These are phyloP conservation scores for Ochetophila trinervis DNA, from an alignment of 306 rosid genomes.

Conservation along the genomic window DNA sequence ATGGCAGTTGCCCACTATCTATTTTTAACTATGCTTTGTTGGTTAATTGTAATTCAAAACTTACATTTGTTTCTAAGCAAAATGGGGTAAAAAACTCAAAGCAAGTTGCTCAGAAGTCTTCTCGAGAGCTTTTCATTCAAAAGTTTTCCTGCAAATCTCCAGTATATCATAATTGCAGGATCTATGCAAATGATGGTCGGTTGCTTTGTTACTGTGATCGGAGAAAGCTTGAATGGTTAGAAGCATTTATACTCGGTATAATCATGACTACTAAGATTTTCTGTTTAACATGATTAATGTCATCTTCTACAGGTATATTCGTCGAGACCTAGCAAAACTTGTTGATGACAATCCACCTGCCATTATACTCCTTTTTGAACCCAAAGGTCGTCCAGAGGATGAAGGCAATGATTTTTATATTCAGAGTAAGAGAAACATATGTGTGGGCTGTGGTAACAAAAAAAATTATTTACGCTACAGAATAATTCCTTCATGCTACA, in stretches of 20 bases:
- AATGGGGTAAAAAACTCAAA: conserved; percentile 43
- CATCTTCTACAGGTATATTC: conserved; percentile 64
- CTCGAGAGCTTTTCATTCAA: conserved; percentile 85
- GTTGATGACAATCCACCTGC: conserved; percentile 81
- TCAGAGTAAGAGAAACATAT: conserved; percentile 89
- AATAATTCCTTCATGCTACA: conserved; percentile 94
- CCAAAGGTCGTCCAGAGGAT: conserved; percentile 98
- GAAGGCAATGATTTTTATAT: conserved; percentile 92
- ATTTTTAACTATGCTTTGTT: conserved; percentile 68
- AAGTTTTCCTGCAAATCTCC: conserved; percentile 93
- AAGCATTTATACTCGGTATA: conserved; percentile 25
- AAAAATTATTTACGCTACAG: conserved; percentile 88
- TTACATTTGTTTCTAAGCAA: conserved; percentile 44
- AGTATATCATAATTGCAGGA: conserved; percentile 93
- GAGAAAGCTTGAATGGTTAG: conserved; percentile 91
- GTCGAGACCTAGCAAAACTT: conserved; percentile 72
- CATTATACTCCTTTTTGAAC: conserved; percentile 93
- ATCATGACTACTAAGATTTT: conserved; percentile 5
- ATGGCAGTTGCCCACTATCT: conserved; percentile 77
- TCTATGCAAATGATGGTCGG: conserved; percentile 92
- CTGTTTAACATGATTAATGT: conserved; percentile 25
- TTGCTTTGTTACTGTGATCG: conserved; percentile 94
- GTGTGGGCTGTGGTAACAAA: conserved; percentile 98
- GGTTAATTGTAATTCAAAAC: conserved; percentile 51
- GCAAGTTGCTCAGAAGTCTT: conserved; percentile 55